A percentile compares a stretch with the other conserved stretches of the same genome.
These are phyloP conservation scores for Nidula microcarpa DNA, from an alignment of 768 basidiomycete species.

Conservation along the genomic window DNA sequence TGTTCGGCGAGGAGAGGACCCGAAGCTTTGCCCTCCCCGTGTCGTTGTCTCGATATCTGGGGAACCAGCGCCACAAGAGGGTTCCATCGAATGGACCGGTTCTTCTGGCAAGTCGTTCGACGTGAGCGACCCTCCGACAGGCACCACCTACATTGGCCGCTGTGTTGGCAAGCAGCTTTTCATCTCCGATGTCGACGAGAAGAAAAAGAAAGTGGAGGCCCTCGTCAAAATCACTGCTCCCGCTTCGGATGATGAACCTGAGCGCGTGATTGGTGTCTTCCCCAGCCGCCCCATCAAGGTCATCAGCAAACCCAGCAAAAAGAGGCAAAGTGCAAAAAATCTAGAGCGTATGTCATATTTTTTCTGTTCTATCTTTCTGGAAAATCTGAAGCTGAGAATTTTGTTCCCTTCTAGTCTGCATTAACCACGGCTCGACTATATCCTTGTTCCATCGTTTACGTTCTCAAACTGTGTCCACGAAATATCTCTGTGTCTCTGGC, in stretches of 20 bases:
- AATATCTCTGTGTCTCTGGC: slow-evolving; percentile 94
- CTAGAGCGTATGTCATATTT: slow-evolving; percentile 69
- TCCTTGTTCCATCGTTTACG: slow-evolving; percentile 95
- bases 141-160: slow-evolving; percentile 87
- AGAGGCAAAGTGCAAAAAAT: slow-evolving; percentile 91
- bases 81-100: slow-evolving; percentile 84
- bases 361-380: neutral
- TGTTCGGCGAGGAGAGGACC: slow-evolving; percentile 68
- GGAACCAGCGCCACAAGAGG: slow-evolving; percentile 82
- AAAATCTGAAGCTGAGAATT: neutral
- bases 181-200: slow-evolving; percentile 93
- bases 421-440: slow-evolving; percentile 93
- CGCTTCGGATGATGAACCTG: slow-evolving; percentile 74
- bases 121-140: slow-evolving; percentile 70
- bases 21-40: slow-evolving; percentile 71
- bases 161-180: slow-evolving; percentile 94
- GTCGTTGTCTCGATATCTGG: slow-evolving; percentile 92
- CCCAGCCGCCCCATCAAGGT: slow-evolving; percentile 96
- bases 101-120: slow-evolving; percentile 84
- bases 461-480: slow-evolving; percentile 93
- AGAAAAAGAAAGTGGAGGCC: slow-evolving; percentile 94
- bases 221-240: slow-evolving; percentile 86
- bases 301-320: slow-evolving; percentile 98
- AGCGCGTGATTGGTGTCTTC: slow-evolving; percentile 84
- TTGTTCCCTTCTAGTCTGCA: slow-evolving; percentile 59